A percentile compares a stretch with the other conserved stretches of the same genome.
phyloP scores from a whole-genome alignment of 2,329 filamentous ascomycete species.

The Aspergillus niger region DNA sequence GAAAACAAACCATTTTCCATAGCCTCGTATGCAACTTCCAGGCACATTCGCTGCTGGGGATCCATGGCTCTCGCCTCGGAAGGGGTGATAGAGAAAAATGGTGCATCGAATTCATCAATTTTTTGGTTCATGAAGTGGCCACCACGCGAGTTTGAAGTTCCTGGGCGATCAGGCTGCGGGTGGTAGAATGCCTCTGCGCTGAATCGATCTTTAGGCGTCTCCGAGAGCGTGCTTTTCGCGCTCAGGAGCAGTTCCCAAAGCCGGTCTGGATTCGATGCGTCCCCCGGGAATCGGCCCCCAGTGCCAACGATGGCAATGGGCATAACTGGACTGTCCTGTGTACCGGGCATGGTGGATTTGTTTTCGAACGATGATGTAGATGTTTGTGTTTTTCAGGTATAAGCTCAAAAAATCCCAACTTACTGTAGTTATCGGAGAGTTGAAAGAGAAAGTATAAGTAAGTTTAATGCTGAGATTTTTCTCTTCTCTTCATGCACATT shows the following conservation, averaged over 20 bases:
- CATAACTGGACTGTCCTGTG: neutral
- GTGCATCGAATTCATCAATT: constrained; percentile 28
- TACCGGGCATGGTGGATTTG: neutral
- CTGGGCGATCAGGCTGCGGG: constrained; percentile 19
- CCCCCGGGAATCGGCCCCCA: constrained; percentile 27
- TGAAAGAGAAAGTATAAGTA: too few relatives aligned
- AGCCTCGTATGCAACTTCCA: constrained; percentile 19
- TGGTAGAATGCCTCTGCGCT: constrained; percentile 26
- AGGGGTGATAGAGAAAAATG: constrained; percentile 26
- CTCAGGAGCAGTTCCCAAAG: constrained; percentile 27
- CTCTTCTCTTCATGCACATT: too few relatives aligned
- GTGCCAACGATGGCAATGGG: constrained; percentile 33
- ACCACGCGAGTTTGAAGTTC: neutral
- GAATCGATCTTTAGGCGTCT: constrained; percentile 25
- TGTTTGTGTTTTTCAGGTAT: neutral
- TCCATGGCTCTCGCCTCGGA: constrained; percentile 28
- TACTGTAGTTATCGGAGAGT: too few relatives aligned
- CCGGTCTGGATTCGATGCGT: constrained; percentile 18
- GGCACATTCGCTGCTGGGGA: constrained; percentile 22
- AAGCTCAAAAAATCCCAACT: neutral
- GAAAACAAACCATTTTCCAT: neutral
- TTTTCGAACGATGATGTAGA: neutral
- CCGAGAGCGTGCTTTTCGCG: constrained; percentile 7
- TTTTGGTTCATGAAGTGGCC: constrained; percentile 22
- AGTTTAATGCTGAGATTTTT: too few relatives aligned